These are phyloP conservation scores for Secale cereale DNA, from an alignment of 176 grass and related monocot species.

Conservation along the genomic window DNA sequence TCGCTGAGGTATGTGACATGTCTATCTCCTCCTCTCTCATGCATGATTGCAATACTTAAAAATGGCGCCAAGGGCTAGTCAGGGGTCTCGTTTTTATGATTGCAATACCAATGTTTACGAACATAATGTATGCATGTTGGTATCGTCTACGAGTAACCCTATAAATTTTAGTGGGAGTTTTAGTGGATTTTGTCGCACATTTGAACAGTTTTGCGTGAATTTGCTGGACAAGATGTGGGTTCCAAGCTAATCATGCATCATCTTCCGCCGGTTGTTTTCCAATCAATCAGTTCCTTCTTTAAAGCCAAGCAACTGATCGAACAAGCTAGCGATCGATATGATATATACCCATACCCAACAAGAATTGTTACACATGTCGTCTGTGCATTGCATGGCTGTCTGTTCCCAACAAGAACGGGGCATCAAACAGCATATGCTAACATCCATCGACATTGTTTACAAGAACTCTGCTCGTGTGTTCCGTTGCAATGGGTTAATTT, in stretches of 20 bases:
- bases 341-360: neutral
- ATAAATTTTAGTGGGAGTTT: no score
- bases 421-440: conserved; percentile 1
- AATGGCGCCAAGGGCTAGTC: no score
- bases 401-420: conserved; percentile 14
- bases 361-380: conserved; percentile 9
- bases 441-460: neutral
- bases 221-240: neutral
- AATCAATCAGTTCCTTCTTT: neutral
- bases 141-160: neutral
- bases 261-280: neutral
- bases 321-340: conserved; percentile 3
- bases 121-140: no score
- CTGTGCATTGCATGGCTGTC: conserved; percentile 17
- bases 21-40: neutral
- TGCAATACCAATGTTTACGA: no score
- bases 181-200: neutral
- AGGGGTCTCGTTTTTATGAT: no score
- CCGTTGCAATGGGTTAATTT: neutral
- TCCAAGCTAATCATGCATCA: neutral
- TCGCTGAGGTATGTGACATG: conserved; percentile 29
- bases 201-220: neutral
- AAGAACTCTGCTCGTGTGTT: neutral
- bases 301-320: conserved; percentile 39
- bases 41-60: no score